These are phyloP conservation scores for Leptoxyphium fumago DNA, from an alignment of 2,329 filamentous ascomycete species.

Conservation along the genomic window DNA sequence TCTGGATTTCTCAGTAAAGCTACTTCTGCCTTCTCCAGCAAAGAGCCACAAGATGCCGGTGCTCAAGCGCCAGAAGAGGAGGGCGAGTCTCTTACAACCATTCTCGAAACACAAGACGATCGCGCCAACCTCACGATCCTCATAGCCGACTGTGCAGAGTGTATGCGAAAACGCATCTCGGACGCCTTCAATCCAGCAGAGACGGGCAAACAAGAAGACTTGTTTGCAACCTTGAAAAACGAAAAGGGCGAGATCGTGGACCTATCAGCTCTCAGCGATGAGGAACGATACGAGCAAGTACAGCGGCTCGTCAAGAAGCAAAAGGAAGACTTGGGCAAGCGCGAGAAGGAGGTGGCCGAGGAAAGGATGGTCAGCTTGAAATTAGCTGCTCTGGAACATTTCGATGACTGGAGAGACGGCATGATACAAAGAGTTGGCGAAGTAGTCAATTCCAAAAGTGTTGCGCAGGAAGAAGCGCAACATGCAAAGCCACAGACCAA, in stretches of 20 bases:
- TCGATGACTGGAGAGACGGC: constrained; percentile 64
- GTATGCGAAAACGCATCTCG: constrained; percentile 30
- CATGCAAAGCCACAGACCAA: constrained; percentile 21
- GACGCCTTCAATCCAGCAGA: constrained; percentile 27
- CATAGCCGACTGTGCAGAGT: constrained; percentile 30
- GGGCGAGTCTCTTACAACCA: constrained; percentile 28
- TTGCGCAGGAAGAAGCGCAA: constrained; percentile 19
- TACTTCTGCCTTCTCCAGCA: constrained; percentile 8
- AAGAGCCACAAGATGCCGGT: constrained; percentile 3
- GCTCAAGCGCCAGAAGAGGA: constrained; percentile 11
- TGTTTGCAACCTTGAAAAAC: constrained; percentile 16
- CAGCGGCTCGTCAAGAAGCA: constrained; percentile 10
- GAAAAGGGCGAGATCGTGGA: constrained; percentile 8
- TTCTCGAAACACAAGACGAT: constrained; percentile 27
- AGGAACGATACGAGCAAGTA: constrained; percentile 1
- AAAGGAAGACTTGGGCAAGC: constrained; percentile 18
- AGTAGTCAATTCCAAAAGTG: constrained; percentile 33
- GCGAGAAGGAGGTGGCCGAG: constrained; percentile 36
- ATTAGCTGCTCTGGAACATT: constrained; percentile 53
- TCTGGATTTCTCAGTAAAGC: constrained; percentile 12
- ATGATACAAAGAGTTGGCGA: constrained; percentile 59
- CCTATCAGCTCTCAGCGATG: constrained; percentile 2
- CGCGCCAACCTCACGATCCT: constrained; percentile 31
- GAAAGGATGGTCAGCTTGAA: constrained; percentile 49
- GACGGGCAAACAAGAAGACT: constrained; percentile 16